A percentile compares a stretch with the other conserved stretches of the same genome.
Conservation (phyloP, 2,329 filamentous ascomycete genomes). For the Myriangium duriaei region DNA sequence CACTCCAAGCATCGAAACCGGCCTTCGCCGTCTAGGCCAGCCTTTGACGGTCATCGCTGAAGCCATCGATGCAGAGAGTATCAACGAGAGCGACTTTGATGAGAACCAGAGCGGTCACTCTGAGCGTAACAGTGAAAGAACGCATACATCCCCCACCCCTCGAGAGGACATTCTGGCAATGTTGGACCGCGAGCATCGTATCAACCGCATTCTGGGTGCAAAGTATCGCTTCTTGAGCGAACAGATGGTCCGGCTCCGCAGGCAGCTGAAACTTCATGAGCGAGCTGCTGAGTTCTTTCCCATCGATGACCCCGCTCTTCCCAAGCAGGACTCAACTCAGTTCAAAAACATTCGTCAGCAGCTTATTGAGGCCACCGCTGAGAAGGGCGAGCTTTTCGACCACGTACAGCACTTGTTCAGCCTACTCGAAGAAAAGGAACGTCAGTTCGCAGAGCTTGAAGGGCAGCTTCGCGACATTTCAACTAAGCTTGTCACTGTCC, state of each 20-base stretch:
- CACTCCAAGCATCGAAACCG: neutral
- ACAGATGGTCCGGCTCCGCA: neutral
- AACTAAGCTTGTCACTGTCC: neutral
- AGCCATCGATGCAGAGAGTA: neutral
- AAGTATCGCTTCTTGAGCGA: neutral
- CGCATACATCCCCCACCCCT: too few species aligned
- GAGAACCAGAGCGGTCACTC: neutral
- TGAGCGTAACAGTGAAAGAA: too few species aligned
- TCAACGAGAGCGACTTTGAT: neutral
- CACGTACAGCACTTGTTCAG: neutral
- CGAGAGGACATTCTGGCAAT: slow-evolving; percentile 1
- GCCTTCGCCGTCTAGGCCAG: neutral
- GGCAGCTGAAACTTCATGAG: neutral
- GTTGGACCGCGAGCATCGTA: slow-evolving; percentile 7
- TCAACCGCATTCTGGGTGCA: slow-evolving; percentile 7
- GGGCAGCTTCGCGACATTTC: slow-evolving; percentile 4
- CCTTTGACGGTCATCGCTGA: neutral
- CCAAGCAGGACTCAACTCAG: neutral
- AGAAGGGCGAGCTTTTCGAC: neutral
- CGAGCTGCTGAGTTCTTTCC: neutral
- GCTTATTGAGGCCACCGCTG: neutral
- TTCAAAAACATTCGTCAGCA: neutral
- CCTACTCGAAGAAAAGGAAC: neutral
- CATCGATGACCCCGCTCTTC: neutral
- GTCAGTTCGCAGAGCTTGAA: neutral